A percentile compares a stretch with the other conserved stretches of the same genome.
phyloP scores from a whole-genome alignment of 2,329 filamentous ascomycete genomes.

The Drechslerella coelobrocha region DNA sequence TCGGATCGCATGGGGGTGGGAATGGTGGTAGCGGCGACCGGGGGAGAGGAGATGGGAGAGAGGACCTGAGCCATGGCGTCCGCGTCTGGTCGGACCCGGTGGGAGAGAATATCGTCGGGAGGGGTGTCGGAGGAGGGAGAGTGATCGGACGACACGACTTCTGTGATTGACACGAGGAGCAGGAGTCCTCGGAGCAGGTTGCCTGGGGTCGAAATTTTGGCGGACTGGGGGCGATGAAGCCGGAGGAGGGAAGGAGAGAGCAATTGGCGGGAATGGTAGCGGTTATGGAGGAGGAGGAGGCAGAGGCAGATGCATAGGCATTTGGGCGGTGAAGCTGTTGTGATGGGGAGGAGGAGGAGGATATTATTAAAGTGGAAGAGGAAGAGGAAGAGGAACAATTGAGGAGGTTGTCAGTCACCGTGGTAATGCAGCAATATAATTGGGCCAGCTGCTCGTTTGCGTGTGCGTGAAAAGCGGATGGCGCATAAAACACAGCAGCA shows the following conservation, averaged over 20 bases:
- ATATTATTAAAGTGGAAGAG: not conserved
- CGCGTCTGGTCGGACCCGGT: slow-evolving; percentile 16
- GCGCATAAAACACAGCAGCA: slow-evolving; percentile 16
- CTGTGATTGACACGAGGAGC: slow-evolving; percentile 45
- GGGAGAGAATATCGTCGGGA: slow-evolving; percentile 11
- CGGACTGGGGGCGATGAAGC: not conserved
- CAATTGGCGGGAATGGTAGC: slow-evolving; percentile 1
- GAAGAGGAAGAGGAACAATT: not conserved
- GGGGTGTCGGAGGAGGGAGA: slow-evolving; percentile 3
- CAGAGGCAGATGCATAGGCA: slow-evolving; percentile 16
- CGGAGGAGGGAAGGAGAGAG: slow-evolving; percentile 4
- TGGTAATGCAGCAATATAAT: not conserved
- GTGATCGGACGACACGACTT: slow-evolving; percentile 14
- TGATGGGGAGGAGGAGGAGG: not conserved
- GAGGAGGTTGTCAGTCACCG: not conserved
- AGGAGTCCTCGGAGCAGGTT: slow-evolving; percentile 41
- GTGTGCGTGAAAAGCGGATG: slow-evolving; percentile 23
- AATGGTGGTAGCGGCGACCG: slow-evolving; percentile 8
- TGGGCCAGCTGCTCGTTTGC: slow-evolving; percentile 27
- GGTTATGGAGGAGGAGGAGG: slow-evolving; percentile 26
- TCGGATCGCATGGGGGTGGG: slow-evolving; percentile 25
- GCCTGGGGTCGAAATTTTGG: slow-evolving; percentile 42
- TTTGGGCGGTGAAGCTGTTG: not conserved
- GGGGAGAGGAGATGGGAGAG: slow-evolving; percentile 33
- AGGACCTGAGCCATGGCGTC: slow-evolving; percentile 43